Evolutionary conservation across 1,284 basidiomycete genomes (phyloP).

Genomic region (Rhodotorula glutinis): DNA sequence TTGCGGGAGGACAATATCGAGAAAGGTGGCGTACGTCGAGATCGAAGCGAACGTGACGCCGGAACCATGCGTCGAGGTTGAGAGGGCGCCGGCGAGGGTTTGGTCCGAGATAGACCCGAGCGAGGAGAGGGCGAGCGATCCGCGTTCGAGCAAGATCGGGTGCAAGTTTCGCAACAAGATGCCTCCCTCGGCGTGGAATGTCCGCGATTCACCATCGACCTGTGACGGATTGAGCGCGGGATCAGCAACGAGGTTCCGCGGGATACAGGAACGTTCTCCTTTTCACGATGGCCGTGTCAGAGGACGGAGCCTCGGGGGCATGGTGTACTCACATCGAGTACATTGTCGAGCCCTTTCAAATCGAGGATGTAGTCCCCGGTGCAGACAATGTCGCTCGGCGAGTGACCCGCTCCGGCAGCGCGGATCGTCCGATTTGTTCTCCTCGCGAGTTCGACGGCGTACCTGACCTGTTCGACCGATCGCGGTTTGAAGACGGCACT

Average conservation of each 20-base stretch:
- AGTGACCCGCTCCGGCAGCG: conserved; percentile 85
- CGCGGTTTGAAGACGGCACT: conserved; percentile 69
- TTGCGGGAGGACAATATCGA: conserved; percentile 62
- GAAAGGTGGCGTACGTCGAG: conserved; percentile 72
- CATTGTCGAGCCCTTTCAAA: conserved; percentile 64
- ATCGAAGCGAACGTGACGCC: conserved; percentile 78
- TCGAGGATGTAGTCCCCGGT: conserved; percentile 69
- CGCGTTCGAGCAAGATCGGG: conserved; percentile 60
- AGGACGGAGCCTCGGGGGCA: no score
- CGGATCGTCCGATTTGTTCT: conserved; percentile 69
- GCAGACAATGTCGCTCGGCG: conserved; percentile 86
- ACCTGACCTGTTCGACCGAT: conserved; percentile 66
- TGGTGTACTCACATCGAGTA: conserved; percentile 66
- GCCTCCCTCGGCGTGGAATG: conserved; percentile 71
- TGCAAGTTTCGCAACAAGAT: conserved; percentile 62
- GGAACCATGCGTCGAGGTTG: conserved; percentile 92
- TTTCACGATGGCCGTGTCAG: no score
- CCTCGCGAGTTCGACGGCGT: conserved; percentile 78
- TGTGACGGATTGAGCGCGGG: conserved; percentile 45
- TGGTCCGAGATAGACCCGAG: conserved; percentile 97
- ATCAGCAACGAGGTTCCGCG: conserved; percentile 8
- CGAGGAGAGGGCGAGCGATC: conserved; percentile 76
- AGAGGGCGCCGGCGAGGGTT: conserved; percentile 87
- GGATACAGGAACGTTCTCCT: background rate
- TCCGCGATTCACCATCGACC: conserved; percentile 68